Percentiles rank a stretch among this genome's conserved stretches.
phyloP scores from a whole-genome alignment of 352 stramenopile genomes.

The Pilasporangium apinafurcum region DNA sequence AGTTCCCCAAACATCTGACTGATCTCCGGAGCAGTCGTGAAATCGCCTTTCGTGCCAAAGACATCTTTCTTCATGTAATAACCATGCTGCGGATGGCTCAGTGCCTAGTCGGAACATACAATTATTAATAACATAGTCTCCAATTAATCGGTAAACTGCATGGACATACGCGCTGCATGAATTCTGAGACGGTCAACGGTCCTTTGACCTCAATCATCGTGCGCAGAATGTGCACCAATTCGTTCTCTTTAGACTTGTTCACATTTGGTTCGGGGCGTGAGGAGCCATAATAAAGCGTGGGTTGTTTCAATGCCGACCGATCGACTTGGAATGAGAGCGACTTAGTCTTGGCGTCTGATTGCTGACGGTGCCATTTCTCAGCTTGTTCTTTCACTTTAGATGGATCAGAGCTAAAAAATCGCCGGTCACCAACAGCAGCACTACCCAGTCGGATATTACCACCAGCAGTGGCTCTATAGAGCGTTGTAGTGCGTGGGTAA shows the following conservation, averaged over 20 bases:
- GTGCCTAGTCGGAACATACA: conserved; percentile 19
- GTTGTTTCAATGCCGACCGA: conserved; percentile 65
- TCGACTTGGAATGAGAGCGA: conserved; percentile 61
- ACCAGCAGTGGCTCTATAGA: too few relatives aligned
- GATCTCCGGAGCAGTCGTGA: conserved; percentile 93
- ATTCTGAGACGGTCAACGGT: conserved; percentile 93
- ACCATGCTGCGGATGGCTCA: conserved; percentile 89
- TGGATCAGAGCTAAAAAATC: conserved; percentile 12
- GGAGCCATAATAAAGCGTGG: conserved; percentile 14
- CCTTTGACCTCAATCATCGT: conserved; percentile 91
- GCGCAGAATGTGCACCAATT: conserved; percentile 71
- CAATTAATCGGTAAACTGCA: background rate
- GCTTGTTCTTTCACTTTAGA: conserved; percentile 24
- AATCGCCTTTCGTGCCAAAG: conserved; percentile 89
- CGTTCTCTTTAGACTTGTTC: conserved; percentile 59
- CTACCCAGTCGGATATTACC: background rate
- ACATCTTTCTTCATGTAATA: conserved; percentile 96
- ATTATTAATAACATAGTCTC: background rate
- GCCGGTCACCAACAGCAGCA: background rate
- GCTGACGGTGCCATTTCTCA: conserved; percentile 55
- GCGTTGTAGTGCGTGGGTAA: too few relatives aligned
- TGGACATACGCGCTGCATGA: conserved; percentile 77
- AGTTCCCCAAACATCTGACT: conserved; percentile 93
- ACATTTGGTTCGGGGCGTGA: conserved; percentile 16
- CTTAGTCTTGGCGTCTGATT: conserved; percentile 37